phyloP scores from a whole-genome alignment of 441 rosid genomes.

The Arabidopsis hybrid region DNA sequence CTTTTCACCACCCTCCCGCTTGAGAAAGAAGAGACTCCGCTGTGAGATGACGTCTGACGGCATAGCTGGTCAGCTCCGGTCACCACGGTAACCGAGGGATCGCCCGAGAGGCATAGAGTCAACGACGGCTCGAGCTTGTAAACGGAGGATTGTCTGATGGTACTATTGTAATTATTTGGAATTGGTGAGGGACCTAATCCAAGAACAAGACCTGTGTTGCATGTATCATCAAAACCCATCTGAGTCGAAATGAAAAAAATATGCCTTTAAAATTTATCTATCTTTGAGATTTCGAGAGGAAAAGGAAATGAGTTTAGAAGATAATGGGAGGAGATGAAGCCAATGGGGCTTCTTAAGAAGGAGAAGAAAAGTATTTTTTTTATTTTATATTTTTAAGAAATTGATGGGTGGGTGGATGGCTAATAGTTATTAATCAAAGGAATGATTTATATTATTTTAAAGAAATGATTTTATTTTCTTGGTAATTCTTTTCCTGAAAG shows the following conservation, averaged over 20 bases:
- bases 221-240: slow-evolving; percentile 73
- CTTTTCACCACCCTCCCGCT: slow-evolving; percentile 70
- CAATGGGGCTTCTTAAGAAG: slow-evolving; percentile 52
- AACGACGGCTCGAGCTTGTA: slow-evolving; percentile 62
- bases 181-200: slow-evolving; percentile 66
- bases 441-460: slow-evolving; percentile 24
- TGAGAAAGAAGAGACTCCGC: slow-evolving; percentile 86
- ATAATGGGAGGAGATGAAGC: slow-evolving; percentile 44
- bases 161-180: slow-evolving; percentile 34
- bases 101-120: slow-evolving; percentile 67
- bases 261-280: not conserved
- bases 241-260: slow-evolving; percentile 4
- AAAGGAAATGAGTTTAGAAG: slow-evolving; percentile 22
- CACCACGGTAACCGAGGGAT: slow-evolving; percentile 33
- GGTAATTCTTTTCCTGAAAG: slow-evolving; percentile 30
- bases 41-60: slow-evolving; percentile 67
- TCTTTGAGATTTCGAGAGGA: slow-evolving; percentile 16
- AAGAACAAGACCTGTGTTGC: slow-evolving; percentile 74
- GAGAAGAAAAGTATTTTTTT: slow-evolving; percentile 42
- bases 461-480: slow-evolving; percentile 42
- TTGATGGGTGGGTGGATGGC: slow-evolving; percentile 65
- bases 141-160: slow-evolving; percentile 40
- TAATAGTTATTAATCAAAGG: slow-evolving; percentile 69
- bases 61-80: slow-evolving; percentile 46
- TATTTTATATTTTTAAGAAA: not conserved